Evolutionary conservation across 2,329 filamentous ascomycete species (phyloP), one percentile per base, ranked within the genome.

Genomic region (Fusarium sp.): DNA sequence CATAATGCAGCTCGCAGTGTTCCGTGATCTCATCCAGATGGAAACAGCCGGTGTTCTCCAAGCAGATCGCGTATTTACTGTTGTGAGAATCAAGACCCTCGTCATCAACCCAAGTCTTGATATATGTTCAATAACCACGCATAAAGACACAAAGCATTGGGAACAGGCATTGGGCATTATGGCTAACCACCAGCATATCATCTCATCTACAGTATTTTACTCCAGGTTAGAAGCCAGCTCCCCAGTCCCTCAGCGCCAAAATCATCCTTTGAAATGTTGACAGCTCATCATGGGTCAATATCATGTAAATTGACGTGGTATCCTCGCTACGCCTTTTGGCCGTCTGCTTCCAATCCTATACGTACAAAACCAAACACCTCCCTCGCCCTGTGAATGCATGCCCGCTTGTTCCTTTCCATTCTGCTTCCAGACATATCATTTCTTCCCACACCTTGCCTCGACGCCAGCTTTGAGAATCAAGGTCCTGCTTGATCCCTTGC

Each of bases 401-500:
- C 50, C 49, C 49, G 50, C 56, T 62, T 68, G 61, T 74, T 61
- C 70, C 69, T 66, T 65, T 70, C 56, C 73, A 66, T 68, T 66
- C 60, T 73, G 62, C 63, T 70, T 71, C 69, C 64, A 59, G 66
- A 58, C 54, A 67, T 55, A 33, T 49, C 31, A 31, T 54, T 68
- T 57, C 64, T 55, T 59, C 62, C 57, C 54, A 31, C 63, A 44
- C 44, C 47, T 28, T 50, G 60, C 57, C 53, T 68, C 58, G 54
- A 69, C 69, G 56, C 71, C 70, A 61, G 67, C 69, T 66, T 31
- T 57, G 41, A 66, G 73, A 73, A 78, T 76, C 77, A 75, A 76
- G 77, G 74, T 64, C 78, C 77, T 76, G 77, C 77, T 76, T 55
- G 71, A 77, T 77, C 70, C 52, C 68, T 61, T 68, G 60, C 66